Base-by-base conservation (phyloP, 2,329 filamentous ascomycete species). In the Aspergillus novoparasiticus region DNA sequence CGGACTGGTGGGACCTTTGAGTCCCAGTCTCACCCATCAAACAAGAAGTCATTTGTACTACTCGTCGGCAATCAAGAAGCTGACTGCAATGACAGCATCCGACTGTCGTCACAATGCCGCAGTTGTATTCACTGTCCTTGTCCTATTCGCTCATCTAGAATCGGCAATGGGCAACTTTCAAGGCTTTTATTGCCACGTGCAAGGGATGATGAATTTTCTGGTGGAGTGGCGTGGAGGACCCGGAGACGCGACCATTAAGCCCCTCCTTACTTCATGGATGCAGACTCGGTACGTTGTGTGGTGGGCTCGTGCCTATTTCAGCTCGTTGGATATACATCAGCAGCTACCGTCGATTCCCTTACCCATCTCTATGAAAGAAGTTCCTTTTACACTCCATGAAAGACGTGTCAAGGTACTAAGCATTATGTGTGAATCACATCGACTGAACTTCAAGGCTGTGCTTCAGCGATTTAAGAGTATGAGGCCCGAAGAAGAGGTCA, bases 271-370 rank as follows among this genome's bases (percentile, higher is more conserved):
- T 34, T 62, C 68, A 21, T 72, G 69, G 69, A 65, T 71, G 61
- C 71, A 72, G 36, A 53, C 65, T 12, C 68, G 60, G 32, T 69
- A 64, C 26, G 61, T 70, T 12, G 63, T 72, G 19, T 72, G 70
- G 71, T 73, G 70, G 70, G 70, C 70, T 14, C 69, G 71, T 6
- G 59, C 62, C 16, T 71, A 73, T 53, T 73, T 72, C 48, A 69
- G 70, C 59, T 66, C 66, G 0, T 10, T 69, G 3, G 62, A 71
- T 19, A 48, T 72, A 9, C 65, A 68, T 19, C 62, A 54, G 43
- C 54, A 60, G 3, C 41, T 68, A 1, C 66, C 68, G 0, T 36
- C 68, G 4, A 60, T 69, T 19, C 43, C 30, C 1, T 53, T 71
- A 8, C 68, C 66, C 1, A 41, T 6, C 12, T 32, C 57, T 0